These are phyloP conservation scores for Trichoderma cornu-damae DNA, from an alignment of 2,329 filamentous ascomycete genomes.

Conservation along the genomic window DNA sequence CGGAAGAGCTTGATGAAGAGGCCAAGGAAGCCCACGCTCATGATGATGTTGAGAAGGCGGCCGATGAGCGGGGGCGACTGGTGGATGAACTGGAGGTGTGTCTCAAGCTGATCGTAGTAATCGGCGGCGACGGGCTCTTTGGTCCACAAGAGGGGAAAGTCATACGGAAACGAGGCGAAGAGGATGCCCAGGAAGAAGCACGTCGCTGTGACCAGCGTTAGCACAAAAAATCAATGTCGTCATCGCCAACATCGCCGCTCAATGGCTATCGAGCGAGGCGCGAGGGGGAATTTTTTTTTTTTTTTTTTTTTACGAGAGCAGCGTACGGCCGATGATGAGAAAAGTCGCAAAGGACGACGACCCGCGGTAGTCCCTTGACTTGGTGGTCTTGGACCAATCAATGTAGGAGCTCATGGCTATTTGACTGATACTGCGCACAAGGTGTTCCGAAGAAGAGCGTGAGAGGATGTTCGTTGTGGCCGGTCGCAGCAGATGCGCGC, in stretches of 20 bases:
- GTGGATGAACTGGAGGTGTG: slow-evolving; percentile 86
- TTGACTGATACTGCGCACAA: neutral
- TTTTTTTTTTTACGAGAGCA: too few species aligned
- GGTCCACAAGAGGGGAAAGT: slow-evolving; percentile 83
- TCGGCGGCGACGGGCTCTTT: slow-evolving; percentile 56
- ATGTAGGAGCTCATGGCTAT: slow-evolving; percentile 38
- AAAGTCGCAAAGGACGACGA: slow-evolving; percentile 85
- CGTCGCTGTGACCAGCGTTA: slow-evolving; percentile 52
- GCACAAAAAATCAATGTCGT: neutral
- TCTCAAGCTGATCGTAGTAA: slow-evolving; percentile 82
- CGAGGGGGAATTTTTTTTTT: too few species aligned
- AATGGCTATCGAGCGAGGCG: neutral
- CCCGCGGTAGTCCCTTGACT: slow-evolving; percentile 53
- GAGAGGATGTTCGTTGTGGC: slow-evolving; percentile 11
- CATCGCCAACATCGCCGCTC: neutral
- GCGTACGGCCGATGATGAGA: slow-evolving; percentile 90
- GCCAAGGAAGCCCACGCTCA: slow-evolving; percentile 78
- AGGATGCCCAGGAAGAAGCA: slow-evolving; percentile 98
- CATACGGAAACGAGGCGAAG: slow-evolving; percentile 94
- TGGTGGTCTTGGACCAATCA: slow-evolving; percentile 54
- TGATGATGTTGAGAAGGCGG: slow-evolving; percentile 89
- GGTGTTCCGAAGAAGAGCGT: neutral
- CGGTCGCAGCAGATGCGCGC: neutral
- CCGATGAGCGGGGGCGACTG: slow-evolving; percentile 85
- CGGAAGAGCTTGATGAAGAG: slow-evolving; percentile 94